Percentiles rank a stretch among this genome's conserved stretches.
Conservation (phyloP, 1,284 basidiomycete species). For the Vanrija pseudolonga region DNA sequence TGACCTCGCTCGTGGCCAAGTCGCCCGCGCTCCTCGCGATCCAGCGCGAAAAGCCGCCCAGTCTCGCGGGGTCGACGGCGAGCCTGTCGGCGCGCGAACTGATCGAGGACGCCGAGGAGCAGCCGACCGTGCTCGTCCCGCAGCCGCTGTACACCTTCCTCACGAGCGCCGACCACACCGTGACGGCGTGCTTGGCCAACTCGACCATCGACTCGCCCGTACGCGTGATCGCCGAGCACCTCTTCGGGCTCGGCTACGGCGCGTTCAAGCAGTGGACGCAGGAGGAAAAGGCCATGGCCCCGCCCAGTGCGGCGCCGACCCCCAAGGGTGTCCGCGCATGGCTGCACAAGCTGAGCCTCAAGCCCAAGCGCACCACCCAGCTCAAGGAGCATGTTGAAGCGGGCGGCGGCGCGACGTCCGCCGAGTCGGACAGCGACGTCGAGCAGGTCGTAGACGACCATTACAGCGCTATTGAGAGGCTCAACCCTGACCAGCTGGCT, state of each 20-base stretch:
- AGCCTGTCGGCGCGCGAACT: constrained; percentile 14
- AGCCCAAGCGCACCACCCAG: constrained; percentile 1
- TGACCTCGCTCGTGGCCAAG: background rate
- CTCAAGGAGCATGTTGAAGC: constrained; percentile 1
- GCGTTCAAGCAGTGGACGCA: constrained; percentile 14
- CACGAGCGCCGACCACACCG: constrained; percentile 14
- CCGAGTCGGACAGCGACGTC: constrained; percentile 4
- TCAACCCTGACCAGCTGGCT: constrained; percentile 18
- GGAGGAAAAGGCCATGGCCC: background rate
- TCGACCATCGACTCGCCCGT: constrained; percentile 19
- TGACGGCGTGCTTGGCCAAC: constrained; percentile 16
- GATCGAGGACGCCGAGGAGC: constrained; percentile 7
- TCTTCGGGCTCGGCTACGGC: constrained; percentile 18
- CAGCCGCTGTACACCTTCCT: constrained; percentile 15
- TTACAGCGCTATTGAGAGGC: constrained; percentile 1
- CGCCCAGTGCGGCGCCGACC: too few species aligned
- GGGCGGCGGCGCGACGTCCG: background rate
- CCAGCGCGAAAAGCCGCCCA: constrained; percentile 7
- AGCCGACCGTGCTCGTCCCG: constrained; percentile 13
- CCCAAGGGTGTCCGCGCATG: constrained; percentile 2
- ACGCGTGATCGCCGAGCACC: constrained; percentile 22
- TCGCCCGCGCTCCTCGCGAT: constrained; percentile 11
- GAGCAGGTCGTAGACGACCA: constrained; percentile 8
- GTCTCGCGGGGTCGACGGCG: background rate
- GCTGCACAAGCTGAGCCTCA: constrained; percentile 7